Conservation (phyloP, 441 rosid species). For the Lepidium campestre region DNA sequence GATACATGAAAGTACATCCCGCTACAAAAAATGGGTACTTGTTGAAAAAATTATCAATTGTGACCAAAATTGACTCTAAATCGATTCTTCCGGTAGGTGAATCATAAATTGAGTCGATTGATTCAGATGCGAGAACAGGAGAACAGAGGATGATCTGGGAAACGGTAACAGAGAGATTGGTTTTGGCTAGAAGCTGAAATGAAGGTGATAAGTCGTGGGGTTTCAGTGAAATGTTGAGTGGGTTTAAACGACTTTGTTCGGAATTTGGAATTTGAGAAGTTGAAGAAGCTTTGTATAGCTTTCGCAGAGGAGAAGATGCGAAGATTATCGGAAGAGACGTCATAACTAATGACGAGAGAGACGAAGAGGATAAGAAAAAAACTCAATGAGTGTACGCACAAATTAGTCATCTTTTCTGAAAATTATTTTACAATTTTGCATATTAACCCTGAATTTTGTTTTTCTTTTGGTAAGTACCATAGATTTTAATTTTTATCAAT, state of each 20-base stretch:
- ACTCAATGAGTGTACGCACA: too few relatives aligned
- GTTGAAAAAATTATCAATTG: constrained; percentile 68
- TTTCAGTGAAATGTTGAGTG: neutral
- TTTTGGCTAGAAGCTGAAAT: constrained; percentile 23
- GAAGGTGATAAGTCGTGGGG: constrained; percentile 3
- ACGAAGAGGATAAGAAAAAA: neutral
- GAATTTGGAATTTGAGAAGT: constrained; percentile 1
- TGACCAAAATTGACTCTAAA: constrained; percentile 52
- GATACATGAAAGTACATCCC: constrained; percentile 76
- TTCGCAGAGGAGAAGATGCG: constrained; percentile 41
- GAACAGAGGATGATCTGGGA: constrained; percentile 33
- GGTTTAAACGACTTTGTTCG: neutral
- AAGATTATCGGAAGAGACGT: constrained; percentile 39
- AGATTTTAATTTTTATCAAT: too few relatives aligned
- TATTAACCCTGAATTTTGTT: too few relatives aligned
- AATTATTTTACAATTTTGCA: too few relatives aligned
- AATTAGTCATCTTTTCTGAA: too few relatives aligned
- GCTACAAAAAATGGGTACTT: constrained; percentile 82
- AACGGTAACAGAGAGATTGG: constrained; percentile 34
- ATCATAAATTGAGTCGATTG: constrained; percentile 27
- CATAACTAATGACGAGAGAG: constrained; percentile 27
- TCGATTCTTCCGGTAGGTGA: constrained; percentile 46
- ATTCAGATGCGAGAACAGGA: constrained; percentile 56
- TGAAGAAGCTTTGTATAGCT: constrained; percentile 23
- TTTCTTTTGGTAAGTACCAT: too few relatives aligned